Conservation (phyloP, 352 stramenopile genomes). For the Phytophthora cactorum region DNA sequence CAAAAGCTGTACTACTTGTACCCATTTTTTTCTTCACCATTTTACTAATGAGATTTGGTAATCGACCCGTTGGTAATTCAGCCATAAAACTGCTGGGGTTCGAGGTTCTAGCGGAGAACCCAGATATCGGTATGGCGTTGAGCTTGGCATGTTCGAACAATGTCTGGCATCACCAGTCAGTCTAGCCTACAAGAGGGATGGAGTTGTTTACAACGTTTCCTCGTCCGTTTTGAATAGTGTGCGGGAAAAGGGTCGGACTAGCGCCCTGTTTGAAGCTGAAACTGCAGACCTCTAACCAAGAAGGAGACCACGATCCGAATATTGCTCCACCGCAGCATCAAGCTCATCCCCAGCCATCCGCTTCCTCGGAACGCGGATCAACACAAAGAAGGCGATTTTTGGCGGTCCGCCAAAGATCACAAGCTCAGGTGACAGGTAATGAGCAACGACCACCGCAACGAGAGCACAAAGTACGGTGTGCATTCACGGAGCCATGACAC, state of each 20-base stretch:
- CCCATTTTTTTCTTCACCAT: neutral
- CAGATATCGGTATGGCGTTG: too few relatives aligned
- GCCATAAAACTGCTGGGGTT: neutral
- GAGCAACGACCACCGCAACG: slow-evolving; percentile 9
- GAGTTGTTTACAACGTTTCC: neutral
- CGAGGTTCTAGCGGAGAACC: too few relatives aligned
- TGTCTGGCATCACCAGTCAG: too few relatives aligned
- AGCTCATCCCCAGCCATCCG: slow-evolving; percentile 21
- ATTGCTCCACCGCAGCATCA: slow-evolving; percentile 12
- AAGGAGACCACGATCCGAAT: slow-evolving; percentile 12
- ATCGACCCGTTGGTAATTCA: slow-evolving; percentile 1
- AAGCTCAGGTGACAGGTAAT: neutral
- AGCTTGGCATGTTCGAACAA: too few relatives aligned
- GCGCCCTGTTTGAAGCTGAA: slow-evolving; percentile 12
- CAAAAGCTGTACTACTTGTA: neutral
- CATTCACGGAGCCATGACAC: slow-evolving; percentile 20
- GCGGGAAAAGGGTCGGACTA: slow-evolving; percentile 27
- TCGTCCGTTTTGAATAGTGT: neutral
- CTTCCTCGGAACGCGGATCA: slow-evolving; percentile 13
- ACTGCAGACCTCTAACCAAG: slow-evolving; percentile 26
- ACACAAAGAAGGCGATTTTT: slow-evolving; percentile 19
- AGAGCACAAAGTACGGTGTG: neutral
- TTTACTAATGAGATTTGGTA: slow-evolving; percentile 8
- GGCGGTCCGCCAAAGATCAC: slow-evolving; percentile 6
- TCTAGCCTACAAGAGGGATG: neutral